These are phyloP conservation scores for Colletotrichum echinochloae DNA, from an alignment of 2,329 filamentous ascomycete genomes.

Conservation along the genomic window DNA sequence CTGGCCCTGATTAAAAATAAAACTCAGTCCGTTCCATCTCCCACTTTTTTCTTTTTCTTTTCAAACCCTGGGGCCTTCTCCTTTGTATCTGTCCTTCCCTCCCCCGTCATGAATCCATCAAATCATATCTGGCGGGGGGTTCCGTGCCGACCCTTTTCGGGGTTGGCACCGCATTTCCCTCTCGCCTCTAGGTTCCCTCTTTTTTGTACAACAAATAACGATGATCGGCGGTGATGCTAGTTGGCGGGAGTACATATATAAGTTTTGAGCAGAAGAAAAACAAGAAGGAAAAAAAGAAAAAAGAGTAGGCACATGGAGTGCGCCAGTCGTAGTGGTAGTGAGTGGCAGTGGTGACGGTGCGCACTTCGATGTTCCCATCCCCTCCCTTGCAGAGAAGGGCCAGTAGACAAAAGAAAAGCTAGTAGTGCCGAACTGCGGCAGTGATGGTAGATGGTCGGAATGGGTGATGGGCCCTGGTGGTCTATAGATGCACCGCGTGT, in stretches of 20 bases:
- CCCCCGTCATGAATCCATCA: slow-evolving; percentile 1
- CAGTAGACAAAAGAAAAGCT: slow-evolving; percentile 10
- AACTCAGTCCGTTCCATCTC: not conserved
- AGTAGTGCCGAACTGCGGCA: slow-evolving; percentile 20
- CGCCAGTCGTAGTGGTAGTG: not conserved
- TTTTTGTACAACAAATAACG: slow-evolving; percentile 34
- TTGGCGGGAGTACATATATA: slow-evolving; percentile 20
- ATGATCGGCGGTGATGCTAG: not conserved
- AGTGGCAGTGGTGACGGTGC: not conserved
- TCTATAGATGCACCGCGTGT: slow-evolving; percentile 16
- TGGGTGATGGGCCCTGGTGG: slow-evolving; percentile 11
- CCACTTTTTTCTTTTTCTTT: not conserved
- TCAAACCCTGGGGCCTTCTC: too few relatives aligned
- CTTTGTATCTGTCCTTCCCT: not conserved
- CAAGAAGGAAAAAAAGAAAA: not conserved
- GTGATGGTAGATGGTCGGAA: slow-evolving; percentile 13
- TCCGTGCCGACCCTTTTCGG: slow-evolving; percentile 1
- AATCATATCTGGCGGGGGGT: slow-evolving; percentile 27
- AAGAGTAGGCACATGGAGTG: not conserved
- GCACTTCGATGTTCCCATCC: not conserved
- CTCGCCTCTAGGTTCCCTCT: slow-evolving; percentile 12
- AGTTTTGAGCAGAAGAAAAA: not conserved
- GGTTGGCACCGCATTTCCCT: not conserved
- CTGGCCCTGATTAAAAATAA: not conserved
- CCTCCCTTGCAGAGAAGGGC: not conserved